Evolutionary conservation across 2,329 filamentous ascomycete genomes (phyloP), one percentile per base, ranked within the genome.

Genomic region (Alternaria triticimaculans): DNA sequence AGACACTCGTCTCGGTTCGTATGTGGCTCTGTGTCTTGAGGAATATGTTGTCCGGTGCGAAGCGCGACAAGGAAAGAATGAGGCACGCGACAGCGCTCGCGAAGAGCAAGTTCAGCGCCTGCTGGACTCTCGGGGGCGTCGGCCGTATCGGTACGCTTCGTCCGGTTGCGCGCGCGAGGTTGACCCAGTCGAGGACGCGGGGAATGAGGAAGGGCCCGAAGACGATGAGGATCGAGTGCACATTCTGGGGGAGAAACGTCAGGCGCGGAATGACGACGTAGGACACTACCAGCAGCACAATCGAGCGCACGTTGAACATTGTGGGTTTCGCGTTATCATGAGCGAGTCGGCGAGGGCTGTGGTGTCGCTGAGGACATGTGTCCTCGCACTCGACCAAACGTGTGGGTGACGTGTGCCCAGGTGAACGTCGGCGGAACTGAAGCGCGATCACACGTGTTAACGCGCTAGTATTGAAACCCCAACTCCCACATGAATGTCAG

Each of bases 41-140:
- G 84, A 98, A 97, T 79, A 98, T 84, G 81, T 97, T 97, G 77
- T 93, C 89, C 5, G 92, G 91, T 6, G 87, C 84, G 74, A 93
- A 89, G 62, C 82, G 68, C 0, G 93, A 90, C 0, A 95, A 82
- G 15, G 91, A 89, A 62, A 88, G 86, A 62, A 89, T 72, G 55
- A 92, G 79, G 69, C 85, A 87, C 62, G 86, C 65, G 48, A 84
- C 69, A 49, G 84, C 84, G 66, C 84, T 83, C 70, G 87, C 57
- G 76, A 88, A 82, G 72, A 96, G 83, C 72, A 92, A 75, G 62
- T 84, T 81, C 74, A 93, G 82, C 60, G 89, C 82, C 77, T 88
- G 82, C n/a, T 83, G 81, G 55, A 87, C 87, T 45, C 80, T 75
- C 1, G 76, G 71, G 12, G 90, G 85, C 26, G 90, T 78, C 49